Conservation (phyloP, 2,329 filamentous ascomycete species). For the Aspergillus terreus region DNA sequence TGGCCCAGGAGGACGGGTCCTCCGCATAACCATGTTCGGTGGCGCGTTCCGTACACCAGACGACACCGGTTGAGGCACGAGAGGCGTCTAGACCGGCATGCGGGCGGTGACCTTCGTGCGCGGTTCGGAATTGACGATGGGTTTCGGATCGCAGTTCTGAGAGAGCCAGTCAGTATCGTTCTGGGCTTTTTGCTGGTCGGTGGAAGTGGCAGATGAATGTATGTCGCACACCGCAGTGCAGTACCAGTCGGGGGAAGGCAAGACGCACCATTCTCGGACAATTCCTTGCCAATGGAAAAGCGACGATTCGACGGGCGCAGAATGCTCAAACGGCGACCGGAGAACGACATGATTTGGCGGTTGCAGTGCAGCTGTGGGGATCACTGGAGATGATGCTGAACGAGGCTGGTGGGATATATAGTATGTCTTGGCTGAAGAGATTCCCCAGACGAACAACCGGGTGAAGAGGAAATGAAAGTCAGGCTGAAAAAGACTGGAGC, state of each 20-base stretch:
- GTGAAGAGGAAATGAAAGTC: too few species aligned
- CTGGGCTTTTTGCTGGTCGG: too few species aligned
- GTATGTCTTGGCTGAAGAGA: too few species aligned
- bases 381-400: neutral
- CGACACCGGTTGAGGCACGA: conserved; percentile 85
- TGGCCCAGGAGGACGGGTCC: conserved; percentile 79
- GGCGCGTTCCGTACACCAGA: conserved; percentile 71
- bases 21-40: conserved; percentile 85
- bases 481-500: too few species aligned
- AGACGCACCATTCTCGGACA: conserved; percentile 44
- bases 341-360: conserved; percentile 41
- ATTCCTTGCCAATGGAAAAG: conserved; percentile 42
- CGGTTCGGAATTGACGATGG: conserved; percentile 83
- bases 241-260: neutral
- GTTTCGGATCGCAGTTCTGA: conserved; percentile 77
- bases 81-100: conserved; percentile 88
- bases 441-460: too few species aligned
- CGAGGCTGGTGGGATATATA: neutral
- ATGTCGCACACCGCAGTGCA: too few species aligned
- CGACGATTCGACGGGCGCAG: conserved; percentile 37
- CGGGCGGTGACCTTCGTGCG: conserved; percentile 84
- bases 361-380: neutral
- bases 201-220: too few species aligned
- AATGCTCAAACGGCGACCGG: conserved; percentile 43
- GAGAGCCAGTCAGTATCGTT: conserved; percentile 1